Percentiles rank a stretch among this genome's conserved stretches.
These are phyloP conservation scores for Eutrema salsugineum DNA, from an alignment of 441 rosid species.

Conservation along the genomic window DNA sequence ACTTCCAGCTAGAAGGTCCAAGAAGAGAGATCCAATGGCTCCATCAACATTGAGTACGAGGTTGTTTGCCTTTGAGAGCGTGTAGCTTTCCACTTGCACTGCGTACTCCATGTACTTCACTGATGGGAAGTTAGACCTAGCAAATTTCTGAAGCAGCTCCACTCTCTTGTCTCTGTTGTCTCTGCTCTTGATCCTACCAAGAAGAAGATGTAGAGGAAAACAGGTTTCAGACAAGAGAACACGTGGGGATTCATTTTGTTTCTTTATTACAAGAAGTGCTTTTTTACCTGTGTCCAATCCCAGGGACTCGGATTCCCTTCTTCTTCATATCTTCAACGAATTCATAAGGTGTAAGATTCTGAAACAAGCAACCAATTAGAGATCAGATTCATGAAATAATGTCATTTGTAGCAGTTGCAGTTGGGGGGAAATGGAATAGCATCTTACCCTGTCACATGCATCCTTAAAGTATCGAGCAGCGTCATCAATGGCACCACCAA, in stretches of 20 bases:
- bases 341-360: constrained; percentile 89
- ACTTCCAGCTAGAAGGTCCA: constrained; percentile 95
- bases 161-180: constrained; percentile 98
- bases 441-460: constrained; percentile 78
- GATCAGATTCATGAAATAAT: constrained; percentile 4
- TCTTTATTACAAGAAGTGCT: not conserved
- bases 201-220: not conserved
- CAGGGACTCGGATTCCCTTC: constrained; percentile 98
- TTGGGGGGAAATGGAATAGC: not conserved
- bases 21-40: constrained; percentile 91
- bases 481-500: constrained; percentile 98
- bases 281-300: constrained; percentile 88
- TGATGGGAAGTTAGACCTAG: constrained; percentile 83
- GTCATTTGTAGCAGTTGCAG: not conserved
- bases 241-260: not conserved
- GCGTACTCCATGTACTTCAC: constrained; percentile 97
- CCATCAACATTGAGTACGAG: constrained; percentile 88
- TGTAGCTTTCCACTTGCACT: constrained; percentile 81
- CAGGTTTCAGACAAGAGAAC: not conserved
- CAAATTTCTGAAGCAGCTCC: constrained; percentile 82
- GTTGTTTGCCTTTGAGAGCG: constrained; percentile 85
- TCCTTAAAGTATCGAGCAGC: constrained; percentile 97
- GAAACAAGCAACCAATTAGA: constrained; percentile 22
- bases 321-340: constrained; percentile 95
- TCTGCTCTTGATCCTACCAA: constrained; percentile 82